These are phyloP conservation scores for Colletotrichum tamarilloi DNA, from an alignment of 2,329 filamentous ascomycete species.

Conservation along the genomic window DNA sequence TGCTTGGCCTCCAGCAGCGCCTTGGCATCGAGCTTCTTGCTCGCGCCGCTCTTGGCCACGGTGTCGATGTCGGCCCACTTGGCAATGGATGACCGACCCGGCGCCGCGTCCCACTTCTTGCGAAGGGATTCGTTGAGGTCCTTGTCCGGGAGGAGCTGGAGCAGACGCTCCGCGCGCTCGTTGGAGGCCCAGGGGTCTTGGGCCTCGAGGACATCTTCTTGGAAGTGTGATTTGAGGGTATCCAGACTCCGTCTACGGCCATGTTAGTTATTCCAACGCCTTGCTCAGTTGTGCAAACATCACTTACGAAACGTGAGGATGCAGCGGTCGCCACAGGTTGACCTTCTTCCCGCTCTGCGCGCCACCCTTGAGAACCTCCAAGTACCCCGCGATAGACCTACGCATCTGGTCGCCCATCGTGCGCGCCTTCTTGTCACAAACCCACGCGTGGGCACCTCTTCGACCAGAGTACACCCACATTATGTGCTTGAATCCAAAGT, in stretches of 20 bases:
- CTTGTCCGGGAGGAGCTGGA: conserved; percentile 87
- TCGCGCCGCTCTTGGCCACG: conserved; percentile 80
- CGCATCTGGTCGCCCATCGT: conserved; percentile 87
- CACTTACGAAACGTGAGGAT: conserved; percentile 83
- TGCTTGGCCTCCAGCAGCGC: conserved; percentile 90
- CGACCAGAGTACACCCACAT: conserved; percentile 99
- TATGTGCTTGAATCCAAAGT: conserved; percentile 97
- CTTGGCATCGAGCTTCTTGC: conserved; percentile 77
- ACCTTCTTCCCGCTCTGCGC: conserved; percentile 88
- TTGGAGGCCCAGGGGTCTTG: conserved; percentile 86
- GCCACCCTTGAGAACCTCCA: conserved; percentile 90
- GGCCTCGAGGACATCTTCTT: conserved; percentile 80
- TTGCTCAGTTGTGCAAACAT: not conserved
- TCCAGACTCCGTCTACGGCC: conserved; percentile 79
- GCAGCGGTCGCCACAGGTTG: conserved; percentile 84
- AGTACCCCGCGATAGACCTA: conserved; percentile 85
- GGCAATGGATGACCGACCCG: conserved; percentile 77
- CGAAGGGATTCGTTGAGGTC: conserved; percentile 81
- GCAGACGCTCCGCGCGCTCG: conserved; percentile 79
- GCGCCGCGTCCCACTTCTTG: conserved; percentile 90
- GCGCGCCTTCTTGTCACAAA: conserved; percentile 90
- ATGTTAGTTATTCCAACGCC: conserved; percentile 31
- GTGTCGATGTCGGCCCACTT: conserved; percentile 97
- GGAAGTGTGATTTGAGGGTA: conserved; percentile 86
- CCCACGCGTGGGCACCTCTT: conserved; percentile 97